Evolutionary conservation across 2,329 filamentous ascomycete genomes (phyloP).

Genomic region (Nothophaeocryptopus gaeumannii): DNA sequence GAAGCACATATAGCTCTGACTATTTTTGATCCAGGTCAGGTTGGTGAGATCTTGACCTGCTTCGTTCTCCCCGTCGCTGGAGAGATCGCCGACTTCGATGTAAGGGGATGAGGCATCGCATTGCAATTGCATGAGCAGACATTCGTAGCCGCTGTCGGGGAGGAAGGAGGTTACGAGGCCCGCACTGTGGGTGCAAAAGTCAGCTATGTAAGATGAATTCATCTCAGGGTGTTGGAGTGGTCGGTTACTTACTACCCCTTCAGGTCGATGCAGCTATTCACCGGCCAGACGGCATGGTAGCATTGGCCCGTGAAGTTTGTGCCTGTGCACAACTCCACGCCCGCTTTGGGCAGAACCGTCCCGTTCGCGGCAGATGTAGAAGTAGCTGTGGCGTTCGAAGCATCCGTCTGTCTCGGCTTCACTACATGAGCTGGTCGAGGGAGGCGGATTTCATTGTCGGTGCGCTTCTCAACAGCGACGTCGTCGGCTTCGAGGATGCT

Average conservation of each 20-base stretch:
- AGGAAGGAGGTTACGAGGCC: slow-evolving; percentile 24
- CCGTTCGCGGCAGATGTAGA: slow-evolving; percentile 1
- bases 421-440: slow-evolving; percentile 1
- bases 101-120: slow-evolving; percentile 20
- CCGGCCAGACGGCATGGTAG: slow-evolving; percentile 22
- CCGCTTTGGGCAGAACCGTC: slow-evolving; percentile 7
- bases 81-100: slow-evolving; percentile 15
- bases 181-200: slow-evolving; percentile 13
- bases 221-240: neutral
- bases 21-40: slow-evolving; percentile 24
- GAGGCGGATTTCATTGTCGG: neutral
- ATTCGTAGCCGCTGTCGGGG: slow-evolving; percentile 26
- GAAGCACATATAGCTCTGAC: slow-evolving; percentile 30
- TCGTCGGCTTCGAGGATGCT: slow-evolving; percentile 1
- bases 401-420: neutral
- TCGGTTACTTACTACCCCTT: slow-evolving; percentile 28
- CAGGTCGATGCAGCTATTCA: slow-evolving; percentile 28
- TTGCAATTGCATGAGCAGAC: slow-evolving; percentile 30
- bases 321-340: slow-evolving; percentile 34
- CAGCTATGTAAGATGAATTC: neutral
- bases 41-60: slow-evolving; percentile 22
- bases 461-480: neutral
- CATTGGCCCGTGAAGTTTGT: slow-evolving; percentile 29
- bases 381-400: slow-evolving; percentile 5
- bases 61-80: neutral